These are phyloP conservation scores for Diospyros kaki DNA, from an alignment of 148 eudicot genomes.

Conservation along the genomic window DNA sequence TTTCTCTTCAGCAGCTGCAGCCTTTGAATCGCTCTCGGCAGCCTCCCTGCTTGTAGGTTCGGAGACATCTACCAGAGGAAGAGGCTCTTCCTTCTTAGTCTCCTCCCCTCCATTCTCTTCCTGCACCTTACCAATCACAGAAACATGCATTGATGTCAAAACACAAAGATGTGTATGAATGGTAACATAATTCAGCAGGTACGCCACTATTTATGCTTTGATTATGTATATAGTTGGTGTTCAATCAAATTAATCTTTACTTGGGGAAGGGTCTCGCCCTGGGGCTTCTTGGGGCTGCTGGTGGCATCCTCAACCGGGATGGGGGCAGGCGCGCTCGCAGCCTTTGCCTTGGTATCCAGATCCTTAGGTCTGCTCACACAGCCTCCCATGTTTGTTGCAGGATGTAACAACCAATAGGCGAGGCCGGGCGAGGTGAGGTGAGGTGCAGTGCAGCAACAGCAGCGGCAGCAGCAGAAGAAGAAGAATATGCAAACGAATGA, in stretches of 20 bases:
- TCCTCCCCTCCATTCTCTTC: conserved; percentile 43
- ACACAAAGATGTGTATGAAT: background rate
- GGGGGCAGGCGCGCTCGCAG: background rate
- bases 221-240: background rate
- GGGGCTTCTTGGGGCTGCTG: conserved; percentile 19
- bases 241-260: background rate
- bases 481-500: too few species aligned
- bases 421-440: conserved; percentile 27
- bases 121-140: conserved; percentile 16
- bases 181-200: too few species aligned
- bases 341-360: conserved; percentile 27
- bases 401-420: background rate
- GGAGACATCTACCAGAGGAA: conserved; percentile 31
- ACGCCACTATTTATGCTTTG: too few species aligned
- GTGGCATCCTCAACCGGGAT: conserved; percentile 34
- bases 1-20: background rate
- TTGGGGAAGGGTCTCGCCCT: conserved; percentile 31
- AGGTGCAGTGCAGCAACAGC: too few species aligned
- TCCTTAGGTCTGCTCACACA: conserved; percentile 83
- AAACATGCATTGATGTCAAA: background rate
- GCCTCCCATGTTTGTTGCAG: conserved; percentile 54
- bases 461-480: too few species aligned
- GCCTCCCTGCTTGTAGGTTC: conserved; percentile 23
- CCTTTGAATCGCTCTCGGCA: conserved; percentile 13
- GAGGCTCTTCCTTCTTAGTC: conserved; percentile 36